A percentile compares a stretch with the other conserved stretches of the same genome.
Conservation (phyloP, 2,329 filamentous ascomycete genomes). For the Diplodia sapinea region DNA sequence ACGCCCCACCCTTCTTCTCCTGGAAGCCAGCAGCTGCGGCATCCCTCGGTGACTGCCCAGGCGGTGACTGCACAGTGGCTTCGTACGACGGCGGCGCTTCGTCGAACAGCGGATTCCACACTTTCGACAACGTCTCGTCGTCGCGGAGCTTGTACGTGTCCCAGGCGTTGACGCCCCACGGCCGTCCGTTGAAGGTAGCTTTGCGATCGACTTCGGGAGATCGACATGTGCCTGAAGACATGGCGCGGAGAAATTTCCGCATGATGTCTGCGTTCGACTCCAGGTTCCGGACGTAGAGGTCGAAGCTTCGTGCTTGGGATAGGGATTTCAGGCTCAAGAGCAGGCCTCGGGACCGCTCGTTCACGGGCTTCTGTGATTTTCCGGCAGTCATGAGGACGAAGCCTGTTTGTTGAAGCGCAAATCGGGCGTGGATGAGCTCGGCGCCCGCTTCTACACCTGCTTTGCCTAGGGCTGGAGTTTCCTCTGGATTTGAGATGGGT, state of each 20-base stretch:
- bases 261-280: background rate
- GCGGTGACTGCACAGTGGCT: background rate
- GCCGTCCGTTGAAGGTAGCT: background rate
- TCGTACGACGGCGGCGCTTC: background rate
- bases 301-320: constrained; percentile 5
- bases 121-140: background rate
- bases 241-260: background rate
- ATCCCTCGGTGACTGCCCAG: background rate
- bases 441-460: background rate
- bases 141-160: background rate
- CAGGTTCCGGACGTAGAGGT: constrained; percentile 1
- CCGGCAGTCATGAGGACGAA: background rate
- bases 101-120: background rate
- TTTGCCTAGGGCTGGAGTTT: background rate
- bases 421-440: background rate
- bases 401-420: background rate
- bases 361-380: background rate
- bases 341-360: background rate
- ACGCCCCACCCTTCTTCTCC: too few species aligned
- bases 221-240: background rate
- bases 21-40: background rate
- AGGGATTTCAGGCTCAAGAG: background rate
- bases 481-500: background rate
- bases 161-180: background rate
- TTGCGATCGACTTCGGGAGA: background rate